phyloP scores from a whole-genome alignment of 208 protist species.

The Porcisia deanei region DNA sequence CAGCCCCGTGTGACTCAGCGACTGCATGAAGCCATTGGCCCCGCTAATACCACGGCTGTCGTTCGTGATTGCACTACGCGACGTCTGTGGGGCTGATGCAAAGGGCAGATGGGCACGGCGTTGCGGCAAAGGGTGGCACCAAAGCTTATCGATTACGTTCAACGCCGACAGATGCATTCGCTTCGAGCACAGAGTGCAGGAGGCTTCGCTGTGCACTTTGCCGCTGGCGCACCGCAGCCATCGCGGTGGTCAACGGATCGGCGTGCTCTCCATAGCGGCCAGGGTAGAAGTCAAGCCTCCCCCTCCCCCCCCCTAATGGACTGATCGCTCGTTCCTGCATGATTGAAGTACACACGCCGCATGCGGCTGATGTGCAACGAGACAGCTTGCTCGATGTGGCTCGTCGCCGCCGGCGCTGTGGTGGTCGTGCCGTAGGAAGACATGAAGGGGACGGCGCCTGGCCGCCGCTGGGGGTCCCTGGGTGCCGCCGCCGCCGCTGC shows the following conservation, averaged over 20 bases:
- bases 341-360: conserved; percentile 10
- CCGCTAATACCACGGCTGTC: background rate
- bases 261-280: background rate
- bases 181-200: background rate
- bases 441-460: conserved; percentile 18
- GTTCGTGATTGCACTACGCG: background rate
- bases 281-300: background rate
- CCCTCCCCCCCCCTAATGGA: background rate
- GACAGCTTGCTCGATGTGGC: background rate
- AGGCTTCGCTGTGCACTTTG: background rate
- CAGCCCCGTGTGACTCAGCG: background rate
- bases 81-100: background rate
- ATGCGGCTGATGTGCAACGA: conserved; percentile 23
- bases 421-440: conserved; percentile 1
- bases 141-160: background rate
- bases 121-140: background rate
- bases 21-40: background rate
- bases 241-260: background rate
- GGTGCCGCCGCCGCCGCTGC: background rate
- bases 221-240: background rate
- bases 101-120: background rate
- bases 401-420: background rate
- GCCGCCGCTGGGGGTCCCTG: background rate
- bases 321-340: background rate
- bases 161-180: background rate